Percentiles rank a stretch among this genome's conserved stretches.
Conservation (phyloP, 1,284 basidiomycete genomes). For the Abortiporus biennis region DNA sequence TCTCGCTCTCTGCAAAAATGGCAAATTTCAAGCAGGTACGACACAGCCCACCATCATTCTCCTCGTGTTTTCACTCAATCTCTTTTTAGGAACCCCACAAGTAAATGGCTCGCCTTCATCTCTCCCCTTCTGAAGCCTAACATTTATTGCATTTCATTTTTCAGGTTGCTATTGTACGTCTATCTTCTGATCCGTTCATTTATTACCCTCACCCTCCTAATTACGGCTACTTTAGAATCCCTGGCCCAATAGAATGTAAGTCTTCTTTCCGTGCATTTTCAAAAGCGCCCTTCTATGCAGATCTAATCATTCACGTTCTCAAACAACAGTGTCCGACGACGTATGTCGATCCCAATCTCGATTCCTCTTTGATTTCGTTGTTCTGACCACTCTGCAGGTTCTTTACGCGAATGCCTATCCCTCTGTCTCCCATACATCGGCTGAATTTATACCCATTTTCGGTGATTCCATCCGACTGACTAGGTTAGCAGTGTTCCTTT, state of each 20-base stretch:
- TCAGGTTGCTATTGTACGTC: conserved; percentile 62
- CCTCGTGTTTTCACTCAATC: conserved; percentile 4
- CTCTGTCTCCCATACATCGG: conserved; percentile 86
- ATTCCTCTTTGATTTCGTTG: too few species aligned
- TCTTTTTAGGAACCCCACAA: conserved; percentile 52
- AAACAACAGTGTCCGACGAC: conserved; percentile 69
- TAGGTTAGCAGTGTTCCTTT: conserved; percentile 47
- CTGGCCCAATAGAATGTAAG: conserved; percentile 68
- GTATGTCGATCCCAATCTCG: too few species aligned
- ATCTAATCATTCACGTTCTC: too few species aligned
- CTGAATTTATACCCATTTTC: conserved; percentile 87
- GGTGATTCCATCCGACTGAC: conserved; percentile 90
- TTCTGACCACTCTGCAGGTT: too few species aligned
- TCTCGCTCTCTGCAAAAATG: conserved; percentile 18
- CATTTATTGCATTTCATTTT: conserved; percentile 8
- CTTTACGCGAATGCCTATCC: conserved; percentile 84
- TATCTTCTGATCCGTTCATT: neutral
- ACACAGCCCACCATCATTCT: neutral
- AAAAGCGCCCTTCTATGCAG: too few species aligned
- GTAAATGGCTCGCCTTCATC: conserved; percentile 40
- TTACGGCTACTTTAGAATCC: conserved; percentile 43
- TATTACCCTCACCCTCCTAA: neutral
- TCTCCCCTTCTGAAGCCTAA: conserved; percentile 2
- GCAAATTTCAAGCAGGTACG: conserved; percentile 26
- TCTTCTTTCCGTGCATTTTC: neutral